phyloP scores from a whole-genome alignment of 441 rosid genomes.

The Theobroma grandiflorum region DNA sequence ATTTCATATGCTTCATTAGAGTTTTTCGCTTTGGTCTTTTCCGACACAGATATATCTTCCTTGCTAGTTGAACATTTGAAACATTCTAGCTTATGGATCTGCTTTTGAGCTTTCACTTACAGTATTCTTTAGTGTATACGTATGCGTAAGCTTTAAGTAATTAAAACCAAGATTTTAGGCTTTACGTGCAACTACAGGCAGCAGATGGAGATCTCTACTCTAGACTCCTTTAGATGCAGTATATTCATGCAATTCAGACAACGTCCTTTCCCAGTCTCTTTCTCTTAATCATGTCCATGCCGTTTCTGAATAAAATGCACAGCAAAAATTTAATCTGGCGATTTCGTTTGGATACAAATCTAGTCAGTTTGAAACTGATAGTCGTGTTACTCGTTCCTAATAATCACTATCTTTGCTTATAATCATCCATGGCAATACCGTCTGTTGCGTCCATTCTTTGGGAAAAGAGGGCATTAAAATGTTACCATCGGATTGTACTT shows the following conservation, averaged over 20 bases:
- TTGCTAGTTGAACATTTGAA: not conserved
- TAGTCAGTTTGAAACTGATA: not conserved
- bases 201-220: not conserved
- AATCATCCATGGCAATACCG: not conserved
- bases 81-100: not conserved
- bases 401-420: not conserved
- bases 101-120: not conserved
- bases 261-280: not conserved
- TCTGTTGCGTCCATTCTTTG: not conserved
- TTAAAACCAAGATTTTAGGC: not conserved
- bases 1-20: no score
- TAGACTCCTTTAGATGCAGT: not conserved
- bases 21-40: not conserved
- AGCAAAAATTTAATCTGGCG: not conserved
- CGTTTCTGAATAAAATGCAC: not conserved
- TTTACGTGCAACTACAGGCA: slow-evolving; percentile 12
- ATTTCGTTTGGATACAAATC: not conserved
- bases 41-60: not conserved
- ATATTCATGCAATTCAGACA: not conserved
- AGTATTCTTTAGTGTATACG: not conserved
- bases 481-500: not conserved
- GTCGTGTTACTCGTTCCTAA: not conserved
- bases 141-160: not conserved
- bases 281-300: not conserved
- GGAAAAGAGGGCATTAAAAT: not conserved